These are phyloP conservation scores for Alternaria rosae DNA, from an alignment of 2,329 filamentous ascomycete species.

Conservation along the genomic window DNA sequence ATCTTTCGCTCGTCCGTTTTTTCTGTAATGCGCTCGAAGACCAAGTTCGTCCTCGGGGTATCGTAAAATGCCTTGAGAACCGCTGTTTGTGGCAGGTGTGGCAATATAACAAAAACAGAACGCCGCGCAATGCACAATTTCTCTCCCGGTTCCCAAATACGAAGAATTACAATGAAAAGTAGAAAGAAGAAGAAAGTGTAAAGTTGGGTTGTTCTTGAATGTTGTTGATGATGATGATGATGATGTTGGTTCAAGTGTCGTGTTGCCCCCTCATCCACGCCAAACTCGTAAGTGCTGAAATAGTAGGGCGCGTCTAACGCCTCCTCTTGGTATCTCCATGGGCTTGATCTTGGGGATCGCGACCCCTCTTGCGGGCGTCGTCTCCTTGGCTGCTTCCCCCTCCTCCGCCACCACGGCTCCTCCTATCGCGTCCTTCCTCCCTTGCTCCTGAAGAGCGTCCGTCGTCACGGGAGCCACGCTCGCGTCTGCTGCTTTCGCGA, in stretches of 20 bases:
- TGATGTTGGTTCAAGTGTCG: neutral
- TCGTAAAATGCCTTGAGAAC: neutral
- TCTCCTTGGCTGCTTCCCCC: slow-evolving; percentile 22
- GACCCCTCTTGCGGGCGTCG: slow-evolving; percentile 32
- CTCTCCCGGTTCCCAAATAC: neutral
- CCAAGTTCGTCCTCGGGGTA: slow-evolving; percentile 6
- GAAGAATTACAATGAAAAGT: neutral
- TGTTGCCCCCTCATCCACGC: neutral
- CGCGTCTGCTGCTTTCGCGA: slow-evolving; percentile 31
- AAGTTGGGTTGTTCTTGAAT: neutral
- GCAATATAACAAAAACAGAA: neutral
- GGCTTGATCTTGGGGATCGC: slow-evolving; percentile 31
- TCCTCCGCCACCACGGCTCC: slow-evolving; percentile 25
- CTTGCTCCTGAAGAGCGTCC: slow-evolving; percentile 31
- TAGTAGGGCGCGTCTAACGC: slow-evolving; percentile 17
- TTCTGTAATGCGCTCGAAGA: slow-evolving; percentile 8
- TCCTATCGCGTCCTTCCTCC: slow-evolving; percentile 34
- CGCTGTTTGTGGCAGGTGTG: neutral
- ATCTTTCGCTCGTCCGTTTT: neutral
- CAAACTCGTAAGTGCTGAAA: neutral
- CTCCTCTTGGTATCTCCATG: slow-evolving; percentile 36
- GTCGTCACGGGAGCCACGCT: slow-evolving; percentile 34
- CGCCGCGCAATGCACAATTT: slow-evolving; percentile 5
- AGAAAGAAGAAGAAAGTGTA: neutral
- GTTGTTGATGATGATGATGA: slow-evolving; percentile 6